Base-by-base conservation (phyloP, 2,329 filamentous ascomycete species). In the Trichoderma guizhouense region DNA sequence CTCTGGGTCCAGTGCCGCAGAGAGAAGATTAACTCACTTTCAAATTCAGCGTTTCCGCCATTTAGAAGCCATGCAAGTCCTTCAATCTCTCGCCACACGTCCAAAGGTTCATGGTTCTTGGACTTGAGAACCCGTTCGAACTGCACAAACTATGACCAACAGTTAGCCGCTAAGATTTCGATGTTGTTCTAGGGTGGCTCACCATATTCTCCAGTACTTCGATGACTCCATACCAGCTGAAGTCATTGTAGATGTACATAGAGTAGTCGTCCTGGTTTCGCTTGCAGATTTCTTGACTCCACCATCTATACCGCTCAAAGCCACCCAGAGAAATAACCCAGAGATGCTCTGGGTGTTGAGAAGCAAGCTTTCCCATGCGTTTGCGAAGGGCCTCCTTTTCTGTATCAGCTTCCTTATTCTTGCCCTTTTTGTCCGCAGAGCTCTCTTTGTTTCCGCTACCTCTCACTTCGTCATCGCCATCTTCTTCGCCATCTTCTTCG, bases 201-300 rank as follows among this genome's bases (percentile, higher is more conserved):
- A 75, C 76, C 3, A 75, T 66, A 66, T 86, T 86, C 74, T 86
- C 78, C 5, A 85, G 28, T 0, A 83, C 74, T 76, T 86, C 83
- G 0, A 86, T 55, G 8, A 77, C 66, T 1, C 84, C 84, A 58
- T 83, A 85, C 4, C 72, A 76, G 6, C 66, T 74, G 61, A 82
- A 82, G 72, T 85, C 82, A 66, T 85, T 86, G 75, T 79, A 84
- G 2, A 81, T 81, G 74, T 84, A 77, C 81, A 86, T 82, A 7
- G 21, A 21, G 55, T 86, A 85, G 47, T 72, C 72, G 62, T 86
- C 83, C 2, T 81, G 83, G 63, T 77, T 74, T 18, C 72, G 72
- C 53, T 77, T 77, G 43, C 68, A 26, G 18, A 70, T 60, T 32
- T 77, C 77, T 9, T 71, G 69, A 2, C 47, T 4, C 76, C 77